Evolutionary conservation across 2,329 filamentous ascomycete species (phyloP).

Genomic region (Fusarium anguioides): DNA sequence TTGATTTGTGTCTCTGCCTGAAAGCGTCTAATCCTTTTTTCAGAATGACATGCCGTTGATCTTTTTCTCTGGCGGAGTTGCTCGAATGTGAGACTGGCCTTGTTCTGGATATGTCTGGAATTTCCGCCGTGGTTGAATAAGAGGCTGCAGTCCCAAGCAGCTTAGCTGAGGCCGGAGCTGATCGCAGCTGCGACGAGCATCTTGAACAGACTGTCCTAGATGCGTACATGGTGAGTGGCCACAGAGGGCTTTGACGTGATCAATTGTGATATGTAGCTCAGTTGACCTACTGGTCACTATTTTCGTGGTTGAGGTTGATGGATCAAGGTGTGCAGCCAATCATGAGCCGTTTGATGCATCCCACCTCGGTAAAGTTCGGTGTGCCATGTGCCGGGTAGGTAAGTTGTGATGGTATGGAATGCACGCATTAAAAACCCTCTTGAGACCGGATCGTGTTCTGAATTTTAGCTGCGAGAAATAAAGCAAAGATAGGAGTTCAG

Average conservation of each 20-base stretch:
- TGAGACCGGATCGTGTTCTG: too few relatives aligned
- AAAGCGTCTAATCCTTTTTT: constrained; percentile 4
- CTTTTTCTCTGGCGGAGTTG: constrained; percentile 11
- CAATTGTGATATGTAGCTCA: constrained; percentile 17
- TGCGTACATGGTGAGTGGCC: constrained; percentile 48
- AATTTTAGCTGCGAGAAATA: too few relatives aligned
- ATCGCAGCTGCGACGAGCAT: constrained; percentile 48
- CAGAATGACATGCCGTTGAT: background rate
- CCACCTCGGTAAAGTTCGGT: constrained; percentile 35
- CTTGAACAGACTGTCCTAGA: constrained; percentile 51
- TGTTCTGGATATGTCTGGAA: constrained; percentile 10
- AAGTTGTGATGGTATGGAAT: too few relatives aligned
- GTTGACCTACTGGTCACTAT: constrained; percentile 27
- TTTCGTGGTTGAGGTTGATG: constrained; percentile 31
- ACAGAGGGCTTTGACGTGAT: constrained; percentile 1
- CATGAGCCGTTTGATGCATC: background rate
- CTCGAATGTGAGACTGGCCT: constrained; percentile 8
- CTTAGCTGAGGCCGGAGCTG: constrained; percentile 26
- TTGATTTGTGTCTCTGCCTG: constrained; percentile 4
- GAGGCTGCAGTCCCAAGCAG: constrained; percentile 35
- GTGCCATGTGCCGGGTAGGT: constrained; percentile 2
- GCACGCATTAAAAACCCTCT: too few relatives aligned
- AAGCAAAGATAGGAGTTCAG: too few relatives aligned
- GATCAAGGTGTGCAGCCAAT: constrained; percentile 38
- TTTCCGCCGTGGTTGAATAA: constrained; percentile 42